Evolutionary conservation across 2,329 filamentous ascomycete species (phyloP).

Genomic region (Penicillium nordicum): DNA sequence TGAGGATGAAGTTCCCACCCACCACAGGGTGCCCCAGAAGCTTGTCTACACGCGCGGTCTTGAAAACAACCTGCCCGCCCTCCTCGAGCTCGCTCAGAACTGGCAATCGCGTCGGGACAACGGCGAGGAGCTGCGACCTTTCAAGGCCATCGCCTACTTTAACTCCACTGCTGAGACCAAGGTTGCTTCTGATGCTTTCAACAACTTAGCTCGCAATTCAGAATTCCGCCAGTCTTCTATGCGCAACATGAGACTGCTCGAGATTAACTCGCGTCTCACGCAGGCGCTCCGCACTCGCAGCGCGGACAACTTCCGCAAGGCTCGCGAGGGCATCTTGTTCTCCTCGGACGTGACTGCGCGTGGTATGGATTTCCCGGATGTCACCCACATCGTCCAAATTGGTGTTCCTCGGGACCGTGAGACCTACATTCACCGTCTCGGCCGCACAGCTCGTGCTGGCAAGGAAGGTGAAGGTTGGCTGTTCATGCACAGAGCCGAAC

Average conservation of each 20-base stretch:
- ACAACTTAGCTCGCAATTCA: slow-evolving; percentile 43
- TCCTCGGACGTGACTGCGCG: slow-evolving; percentile 77
- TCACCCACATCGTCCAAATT: slow-evolving; percentile 75
- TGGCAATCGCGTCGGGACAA: slow-evolving; percentile 49
- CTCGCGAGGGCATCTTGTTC: slow-evolving; percentile 63
- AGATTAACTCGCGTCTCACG: slow-evolving; percentile 75
- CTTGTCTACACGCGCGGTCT: slow-evolving; percentile 64
- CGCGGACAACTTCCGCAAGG: slow-evolving; percentile 67
- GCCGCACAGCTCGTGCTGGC: slow-evolving; percentile 68
- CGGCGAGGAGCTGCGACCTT: slow-evolving; percentile 54
- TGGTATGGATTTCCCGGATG: slow-evolving; percentile 78
- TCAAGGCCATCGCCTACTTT: slow-evolving; percentile 96
- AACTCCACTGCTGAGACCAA: slow-evolving; percentile 72
- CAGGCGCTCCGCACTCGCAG: slow-evolving; percentile 67
- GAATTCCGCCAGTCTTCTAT: slow-evolving; percentile 29
- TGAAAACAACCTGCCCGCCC: slow-evolving; percentile 70
- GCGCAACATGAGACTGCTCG: slow-evolving; percentile 41
- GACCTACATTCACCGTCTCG: slow-evolving; percentile 73
- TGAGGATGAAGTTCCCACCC: slow-evolving; percentile 78
- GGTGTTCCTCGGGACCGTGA: slow-evolving; percentile 63
- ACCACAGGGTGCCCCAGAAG: slow-evolving; percentile 78
- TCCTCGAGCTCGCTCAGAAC: slow-evolving; percentile 71
- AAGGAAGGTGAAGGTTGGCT: slow-evolving; percentile 62
- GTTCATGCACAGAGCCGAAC: slow-evolving; percentile 54
- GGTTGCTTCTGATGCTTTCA: slow-evolving; percentile 60